These are phyloP conservation scores for Echium plantagineum DNA, from an alignment of 257 asterid species.

Conservation along the genomic window DNA sequence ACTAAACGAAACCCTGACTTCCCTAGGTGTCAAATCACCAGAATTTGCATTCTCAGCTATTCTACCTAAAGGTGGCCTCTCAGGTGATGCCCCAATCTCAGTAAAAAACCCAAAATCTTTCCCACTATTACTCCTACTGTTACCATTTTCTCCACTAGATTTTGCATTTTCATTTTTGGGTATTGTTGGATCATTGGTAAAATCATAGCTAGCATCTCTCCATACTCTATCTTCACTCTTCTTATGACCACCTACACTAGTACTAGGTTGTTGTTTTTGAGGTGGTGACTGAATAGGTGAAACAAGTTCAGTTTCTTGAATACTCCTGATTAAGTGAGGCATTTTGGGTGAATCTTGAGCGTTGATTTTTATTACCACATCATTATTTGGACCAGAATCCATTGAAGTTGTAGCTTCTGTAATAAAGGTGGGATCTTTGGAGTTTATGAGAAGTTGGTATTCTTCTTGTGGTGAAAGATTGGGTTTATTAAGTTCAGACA, in stretches of 20 bases:
- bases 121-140: not conserved
- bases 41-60: slow-evolving; percentile 46
- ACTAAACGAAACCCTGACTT: slow-evolving; percentile 39
- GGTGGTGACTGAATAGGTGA: not conserved
- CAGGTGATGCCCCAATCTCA: slow-evolving; percentile 29
- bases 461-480: too few relatives aligned
- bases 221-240: slow-evolving; percentile 6
- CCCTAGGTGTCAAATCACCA: slow-evolving; percentile 28
- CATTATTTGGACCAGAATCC: too few relatives aligned
- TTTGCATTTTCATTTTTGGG: too few relatives aligned
- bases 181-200: slow-evolving; percentile 27
- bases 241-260: not conserved
- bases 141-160: too few relatives aligned
- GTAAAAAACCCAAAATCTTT: slow-evolving; percentile 35
- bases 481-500: too few relatives aligned
- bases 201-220: slow-evolving; percentile 42
- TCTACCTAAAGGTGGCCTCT: slow-evolving; percentile 30
- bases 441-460: too few relatives aligned
- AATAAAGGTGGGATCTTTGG: too few relatives aligned
- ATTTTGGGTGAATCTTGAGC: too few relatives aligned
- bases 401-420: too few relatives aligned
- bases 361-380: too few relatives aligned
- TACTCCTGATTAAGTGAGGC: too few relatives aligned
- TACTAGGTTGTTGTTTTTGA: not conserved
- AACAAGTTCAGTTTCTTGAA: too few relatives aligned